Conservation (phyloP, 768 basidiomycete species). For the Termitomyces bulborhizus region DNA sequence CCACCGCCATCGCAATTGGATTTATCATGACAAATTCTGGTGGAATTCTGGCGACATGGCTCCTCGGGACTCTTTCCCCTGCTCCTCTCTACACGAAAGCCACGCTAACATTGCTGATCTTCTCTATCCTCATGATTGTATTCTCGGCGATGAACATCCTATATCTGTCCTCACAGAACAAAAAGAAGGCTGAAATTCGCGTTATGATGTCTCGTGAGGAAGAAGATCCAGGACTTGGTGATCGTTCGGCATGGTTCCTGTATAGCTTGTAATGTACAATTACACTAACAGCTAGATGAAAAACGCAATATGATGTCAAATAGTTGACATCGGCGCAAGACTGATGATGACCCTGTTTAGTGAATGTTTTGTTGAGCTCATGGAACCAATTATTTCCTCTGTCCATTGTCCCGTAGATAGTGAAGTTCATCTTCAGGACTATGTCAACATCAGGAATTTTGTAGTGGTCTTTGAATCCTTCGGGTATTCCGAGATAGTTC, state of each 20-base stretch:
- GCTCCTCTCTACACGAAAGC: constrained; percentile 45
- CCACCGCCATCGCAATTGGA: constrained; percentile 50
- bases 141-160: constrained; percentile 29
- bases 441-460: no score
- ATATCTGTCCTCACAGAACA: constrained; percentile 39
- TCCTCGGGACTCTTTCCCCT: constrained; percentile 43
- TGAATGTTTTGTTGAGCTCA: no score
- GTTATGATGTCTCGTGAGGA: constrained; percentile 21
- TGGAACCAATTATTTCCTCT: no score
- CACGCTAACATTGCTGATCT: constrained; percentile 33
- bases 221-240: constrained; percentile 38
- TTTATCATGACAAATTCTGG: constrained; percentile 55
- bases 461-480: no score
- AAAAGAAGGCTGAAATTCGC: constrained; percentile 35
- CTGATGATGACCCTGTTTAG: no score
- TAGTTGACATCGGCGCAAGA: no score
- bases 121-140: constrained; percentile 33
- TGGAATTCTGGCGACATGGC: constrained; percentile 58
- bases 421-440: no score
- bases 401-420: no score
- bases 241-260: constrained; percentile 48
- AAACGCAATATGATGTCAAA: no score
- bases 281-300: no score
- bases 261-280: constrained; percentile 32
- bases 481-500: no score